Base-by-base conservation (phyloP, 805 yeast species). In the Spathaspora girioi region DNA sequence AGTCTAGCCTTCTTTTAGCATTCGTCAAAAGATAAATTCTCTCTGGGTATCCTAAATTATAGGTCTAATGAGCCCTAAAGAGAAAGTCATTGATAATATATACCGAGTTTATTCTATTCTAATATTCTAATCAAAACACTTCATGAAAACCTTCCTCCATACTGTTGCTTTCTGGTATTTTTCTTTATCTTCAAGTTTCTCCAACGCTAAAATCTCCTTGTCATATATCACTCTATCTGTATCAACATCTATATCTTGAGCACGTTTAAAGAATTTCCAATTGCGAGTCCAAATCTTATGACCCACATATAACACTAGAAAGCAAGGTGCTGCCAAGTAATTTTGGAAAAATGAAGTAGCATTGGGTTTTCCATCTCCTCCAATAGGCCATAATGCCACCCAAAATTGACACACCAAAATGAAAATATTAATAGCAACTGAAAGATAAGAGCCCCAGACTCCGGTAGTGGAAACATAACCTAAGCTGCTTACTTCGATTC, bases 331-430 rank as follows among this genome's bases (percentile, higher is more conserved):
- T 46, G 69, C 74, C 52, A 69, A 59, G 54, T 68, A 69, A 43
- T 59, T 59, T 48, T 69, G 65, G 63, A 70, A 70, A 54, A 70
- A 70, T 52, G 62, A 58, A 9, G 54, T 46, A 10, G 63, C 71
- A 47, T 61, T 53, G 11, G 70, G 67, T 31, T 53, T 57, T 18
- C 65, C 61, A 41, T 52, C 51, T 4, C 63, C 60, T 3, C 62
- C 70, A 49, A 66, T 52, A 7, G 78, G 78, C 62, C 56, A 73
- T 52, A 73, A 67, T 5, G 77, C 74, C 38, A 72, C 71, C 76
- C 76, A 73, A 59, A 73, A 73, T 57, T 73, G 77, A 29, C 73
- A 75, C 46, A 71, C 58, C 54, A 73, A 61, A 49, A 73, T 68
- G 49, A 73, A 63, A 11, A 56, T 40, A 55, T 68, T 68, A 54